Conservation (phyloP, 176 grass and related monocot species). For the Microstegium vimineum region DNA sequence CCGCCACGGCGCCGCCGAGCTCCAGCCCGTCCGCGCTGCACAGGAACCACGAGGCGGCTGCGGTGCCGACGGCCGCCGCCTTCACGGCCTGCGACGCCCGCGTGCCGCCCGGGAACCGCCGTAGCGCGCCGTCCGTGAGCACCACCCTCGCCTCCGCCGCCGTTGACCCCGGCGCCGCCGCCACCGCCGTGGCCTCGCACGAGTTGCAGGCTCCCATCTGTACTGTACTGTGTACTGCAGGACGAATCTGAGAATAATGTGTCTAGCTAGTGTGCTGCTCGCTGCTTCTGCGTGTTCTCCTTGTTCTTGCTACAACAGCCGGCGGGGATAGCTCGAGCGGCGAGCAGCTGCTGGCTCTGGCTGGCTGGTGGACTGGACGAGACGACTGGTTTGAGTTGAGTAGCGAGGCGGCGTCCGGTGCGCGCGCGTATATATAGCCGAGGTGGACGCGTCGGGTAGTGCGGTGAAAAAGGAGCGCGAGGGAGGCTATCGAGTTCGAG, state of each 20-base stretch:
- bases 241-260: neutral
- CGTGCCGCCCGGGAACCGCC: conserved; percentile 54
- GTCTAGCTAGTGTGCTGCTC: neutral
- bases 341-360: neutral
- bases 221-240: neutral
- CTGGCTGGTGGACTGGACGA: neutral
- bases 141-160: conserved; percentile 48
- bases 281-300: neutral
- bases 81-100: conserved; percentile 56
- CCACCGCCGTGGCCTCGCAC: conserved; percentile 60
- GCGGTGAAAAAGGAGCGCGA: neutral
- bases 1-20: conserved; percentile 45
- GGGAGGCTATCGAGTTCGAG: conserved; percentile 1
- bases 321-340: neutral
- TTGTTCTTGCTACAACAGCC: neutral
- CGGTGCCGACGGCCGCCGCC: neutral
- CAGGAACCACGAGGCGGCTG: conserved; percentile 37
- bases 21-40: conserved; percentile 81
- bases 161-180: conserved; percentile 14
- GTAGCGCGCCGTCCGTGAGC: conserved; percentile 53
- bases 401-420: conserved; percentile 18
- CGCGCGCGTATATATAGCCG: conserved; percentile 22
- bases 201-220: conserved; percentile 78
- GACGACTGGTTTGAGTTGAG: neutral
- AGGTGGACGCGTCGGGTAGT: conserved; percentile 33